Conservation (phyloP, 305 asterid genomes). For the Andrographis paniculata region DNA sequence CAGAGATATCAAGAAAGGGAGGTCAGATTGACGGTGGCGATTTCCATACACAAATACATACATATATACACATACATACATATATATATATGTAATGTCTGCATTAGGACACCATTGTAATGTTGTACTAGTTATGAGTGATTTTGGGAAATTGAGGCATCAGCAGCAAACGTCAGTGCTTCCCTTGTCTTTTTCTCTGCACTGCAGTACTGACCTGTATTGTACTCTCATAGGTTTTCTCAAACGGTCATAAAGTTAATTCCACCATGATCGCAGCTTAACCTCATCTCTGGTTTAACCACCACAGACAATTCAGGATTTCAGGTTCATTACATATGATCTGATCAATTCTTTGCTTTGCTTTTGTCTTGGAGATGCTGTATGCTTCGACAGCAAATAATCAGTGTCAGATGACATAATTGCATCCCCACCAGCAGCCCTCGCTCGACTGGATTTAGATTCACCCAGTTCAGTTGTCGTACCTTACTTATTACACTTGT, state of each 20-base stretch:
- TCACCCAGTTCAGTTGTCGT: too few species aligned
- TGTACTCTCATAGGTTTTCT: slow-evolving; percentile 10
- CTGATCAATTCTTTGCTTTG: not conserved
- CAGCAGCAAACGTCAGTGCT: not conserved
- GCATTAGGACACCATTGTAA: too few species aligned
- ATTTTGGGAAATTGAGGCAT: slow-evolving; percentile 27
- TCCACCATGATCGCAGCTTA: slow-evolving; percentile 9
- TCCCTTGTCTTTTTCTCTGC: slow-evolving; percentile 19
- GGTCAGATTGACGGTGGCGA: not conserved
- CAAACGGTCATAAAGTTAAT: slow-evolving; percentile 38
- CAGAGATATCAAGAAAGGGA: too few species aligned
- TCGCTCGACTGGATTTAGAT: too few species aligned
- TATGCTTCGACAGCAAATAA: too few species aligned
- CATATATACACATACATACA: not conserved
- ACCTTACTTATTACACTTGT: too few species aligned
- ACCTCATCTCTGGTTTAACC: not conserved
- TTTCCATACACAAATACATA: not conserved
- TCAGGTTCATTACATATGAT: too few species aligned
- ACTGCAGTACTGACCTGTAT: slow-evolving; percentile 8
- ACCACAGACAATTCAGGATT: too few species aligned
- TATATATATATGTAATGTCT: slow-evolving; percentile 8
- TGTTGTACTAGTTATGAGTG: slow-evolving; percentile 10
- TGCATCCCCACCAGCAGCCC: too few species aligned
- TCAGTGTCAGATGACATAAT: too few species aligned
- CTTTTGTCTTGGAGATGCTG: too few species aligned